A percentile compares a stretch with the other conserved stretches of the same genome.
Evolutionary conservation across 2,329 filamentous ascomycete species (phyloP).

Genomic region (Monilinia vaccinii-corymbosi): DNA sequence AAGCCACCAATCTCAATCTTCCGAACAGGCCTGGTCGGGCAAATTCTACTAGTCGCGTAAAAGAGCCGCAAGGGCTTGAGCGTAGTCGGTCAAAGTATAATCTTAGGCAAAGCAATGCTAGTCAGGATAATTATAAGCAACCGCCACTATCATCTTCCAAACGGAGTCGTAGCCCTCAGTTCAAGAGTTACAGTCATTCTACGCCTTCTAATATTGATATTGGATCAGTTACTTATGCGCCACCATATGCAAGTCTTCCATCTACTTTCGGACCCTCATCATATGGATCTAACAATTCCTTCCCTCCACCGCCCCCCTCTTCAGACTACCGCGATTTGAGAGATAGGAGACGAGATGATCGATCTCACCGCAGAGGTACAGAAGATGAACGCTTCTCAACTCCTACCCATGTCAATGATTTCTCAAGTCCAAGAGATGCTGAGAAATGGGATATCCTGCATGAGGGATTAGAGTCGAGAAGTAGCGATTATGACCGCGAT

Average conservation of each 20-base stretch:
- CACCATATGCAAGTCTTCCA: constrained; percentile 9
- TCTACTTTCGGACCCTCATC: constrained; percentile 15
- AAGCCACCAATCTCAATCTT: constrained; percentile 21
- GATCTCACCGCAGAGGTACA: constrained; percentile 12
- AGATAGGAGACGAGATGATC: constrained; percentile 19
- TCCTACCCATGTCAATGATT: constrained; percentile 16
- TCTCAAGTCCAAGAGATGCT: constrained; percentile 26
- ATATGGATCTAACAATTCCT: constrained; percentile 17
- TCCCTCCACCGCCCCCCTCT: constrained; percentile 23
- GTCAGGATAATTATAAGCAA: constrained; percentile 15
- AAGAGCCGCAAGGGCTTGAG: constrained; percentile 8
- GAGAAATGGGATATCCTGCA: constrained; percentile 26
- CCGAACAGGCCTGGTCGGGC: constrained; percentile 15
- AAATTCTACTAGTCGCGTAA: constrained; percentile 21
- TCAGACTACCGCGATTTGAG: constrained; percentile 11
- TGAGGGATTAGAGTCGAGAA: constrained; percentile 7
- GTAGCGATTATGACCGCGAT: constrained; percentile 8
- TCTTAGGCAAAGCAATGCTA: constrained; percentile 19
- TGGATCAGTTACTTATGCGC: constrained; percentile 6
- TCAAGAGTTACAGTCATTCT: constrained; percentile 25
- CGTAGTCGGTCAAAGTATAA: constrained; percentile 7
- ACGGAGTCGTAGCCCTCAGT: constrained; percentile 19
- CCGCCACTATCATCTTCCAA: constrained; percentile 9
- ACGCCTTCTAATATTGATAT: constrained; percentile 21
- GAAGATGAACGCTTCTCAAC: constrained; percentile 20